These are phyloP conservation scores for Zygoascus sp. DNA, from an alignment of 1,139 yeast species.

Conservation along the genomic window DNA sequence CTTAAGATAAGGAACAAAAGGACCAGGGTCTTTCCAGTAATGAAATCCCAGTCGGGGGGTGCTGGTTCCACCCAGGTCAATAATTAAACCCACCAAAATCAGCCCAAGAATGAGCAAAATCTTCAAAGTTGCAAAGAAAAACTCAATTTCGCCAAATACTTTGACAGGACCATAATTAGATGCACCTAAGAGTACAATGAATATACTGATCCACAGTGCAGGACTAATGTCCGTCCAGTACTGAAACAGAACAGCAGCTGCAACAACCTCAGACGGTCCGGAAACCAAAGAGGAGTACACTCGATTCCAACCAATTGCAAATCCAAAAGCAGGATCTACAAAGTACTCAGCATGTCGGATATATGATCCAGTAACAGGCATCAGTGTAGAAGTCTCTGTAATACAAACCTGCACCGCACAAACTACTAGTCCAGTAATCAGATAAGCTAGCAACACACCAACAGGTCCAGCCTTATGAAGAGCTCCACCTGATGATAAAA, in stretches of 20 bases:
- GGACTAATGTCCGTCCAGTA: conserved; percentile 32
- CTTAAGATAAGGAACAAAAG: conserved; percentile 49
- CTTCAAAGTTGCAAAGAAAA: conserved; percentile 32
- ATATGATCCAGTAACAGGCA: conserved; percentile 67
- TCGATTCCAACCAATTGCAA: conserved; percentile 38
- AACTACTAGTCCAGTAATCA: conserved; percentile 59
- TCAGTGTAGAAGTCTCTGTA: conserved; percentile 69
- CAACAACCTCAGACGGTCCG: conserved; percentile 44
- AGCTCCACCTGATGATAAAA: conserved; percentile 66
- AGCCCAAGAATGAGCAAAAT: conserved; percentile 22
- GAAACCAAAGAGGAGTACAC: conserved; percentile 40
- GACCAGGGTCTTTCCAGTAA: conserved; percentile 83
- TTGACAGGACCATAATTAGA: conserved; percentile 36
- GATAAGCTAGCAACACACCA: conserved; percentile 56
- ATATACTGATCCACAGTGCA: conserved; percentile 36
- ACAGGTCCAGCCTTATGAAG: conserved; percentile 65
- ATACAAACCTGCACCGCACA: conserved; percentile 65
- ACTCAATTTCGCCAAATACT: conserved; percentile 37
- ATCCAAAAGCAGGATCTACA: conserved; percentile 19
- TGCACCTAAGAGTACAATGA: conserved; percentile 30
- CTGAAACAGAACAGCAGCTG: conserved; percentile 35
- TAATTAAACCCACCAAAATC: conserved; percentile 33
- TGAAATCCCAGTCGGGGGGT: conserved; percentile 56
- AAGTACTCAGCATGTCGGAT: conserved; percentile 60
- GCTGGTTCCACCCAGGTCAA: conserved; percentile 31